Percentiles rank a stretch among this genome's conserved stretches.
Evolutionary conservation across 2,329 filamentous ascomycete species (phyloP).

Genomic region (Pleomassaria siparia): DNA sequence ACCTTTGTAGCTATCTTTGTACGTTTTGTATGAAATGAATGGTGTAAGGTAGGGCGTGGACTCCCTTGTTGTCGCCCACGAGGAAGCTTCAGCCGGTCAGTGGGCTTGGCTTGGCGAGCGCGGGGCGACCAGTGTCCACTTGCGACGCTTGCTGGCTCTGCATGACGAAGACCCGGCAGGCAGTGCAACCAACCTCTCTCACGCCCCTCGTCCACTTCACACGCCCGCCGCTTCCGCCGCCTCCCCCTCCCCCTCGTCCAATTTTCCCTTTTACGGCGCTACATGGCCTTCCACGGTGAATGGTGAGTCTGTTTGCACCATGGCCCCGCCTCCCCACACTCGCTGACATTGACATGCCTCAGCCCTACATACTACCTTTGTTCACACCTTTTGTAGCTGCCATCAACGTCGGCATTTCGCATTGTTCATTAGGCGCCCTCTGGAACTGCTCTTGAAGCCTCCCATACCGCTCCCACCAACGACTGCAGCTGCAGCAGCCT

Average conservation of each 20-base stretch:
- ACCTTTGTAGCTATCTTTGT: no score
- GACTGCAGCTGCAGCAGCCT: constrained; percentile 11
- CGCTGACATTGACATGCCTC: constrained; percentile 13
- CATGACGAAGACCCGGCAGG: constrained; percentile 17
- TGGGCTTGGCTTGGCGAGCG: constrained; percentile 11
- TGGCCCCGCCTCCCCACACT: constrained; percentile 3
- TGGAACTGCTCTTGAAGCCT: constrained; percentile 17
- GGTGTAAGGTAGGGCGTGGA: not conserved
- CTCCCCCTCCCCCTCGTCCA: not conserved
- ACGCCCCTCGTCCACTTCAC: no score
- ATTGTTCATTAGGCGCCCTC: constrained; percentile 14
- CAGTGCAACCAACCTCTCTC: constrained; percentile 3
- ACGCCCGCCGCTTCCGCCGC: not conserved
- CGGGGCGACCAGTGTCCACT: no score
- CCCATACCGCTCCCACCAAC: constrained; percentile 15
- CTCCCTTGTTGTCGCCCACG: constrained; percentile 6
- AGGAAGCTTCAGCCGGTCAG: not conserved
- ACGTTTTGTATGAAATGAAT: constrained; percentile 2
- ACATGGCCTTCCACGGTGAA: constrained; percentile 5
- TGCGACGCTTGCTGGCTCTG: constrained; percentile 14
- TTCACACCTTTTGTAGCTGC: no score
- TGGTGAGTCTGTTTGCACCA: constrained; percentile 8
- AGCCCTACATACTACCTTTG: no score
- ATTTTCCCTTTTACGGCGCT: constrained; percentile 3
- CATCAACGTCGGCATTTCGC: constrained; percentile 14